phyloP scores from a whole-genome alignment of 2,329 filamentous ascomycete genomes.

The Penicillium verrucosum region DNA sequence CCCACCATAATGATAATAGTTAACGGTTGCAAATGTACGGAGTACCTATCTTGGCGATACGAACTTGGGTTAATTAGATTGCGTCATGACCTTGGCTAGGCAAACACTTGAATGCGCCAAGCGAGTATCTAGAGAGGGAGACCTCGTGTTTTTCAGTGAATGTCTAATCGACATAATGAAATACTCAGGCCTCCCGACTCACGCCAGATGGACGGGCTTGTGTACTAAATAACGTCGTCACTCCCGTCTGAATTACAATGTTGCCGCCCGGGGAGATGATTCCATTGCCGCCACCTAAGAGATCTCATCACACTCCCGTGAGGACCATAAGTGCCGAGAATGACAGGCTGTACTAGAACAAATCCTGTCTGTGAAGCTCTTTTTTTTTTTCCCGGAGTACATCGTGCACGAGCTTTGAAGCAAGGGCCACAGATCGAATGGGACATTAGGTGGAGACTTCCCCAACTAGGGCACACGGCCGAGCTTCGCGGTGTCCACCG shows the following conservation, averaged over 20 bases:
- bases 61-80: not conserved
- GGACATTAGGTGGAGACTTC: constrained; percentile 13
- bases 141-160: not conserved
- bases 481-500: constrained; percentile 4
- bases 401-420: not conserved
- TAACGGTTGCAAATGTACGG: not conserved
- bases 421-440: constrained; percentile 5
- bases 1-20: not conserved
- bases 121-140: not conserved
- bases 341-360: not conserved
- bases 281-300: not conserved
- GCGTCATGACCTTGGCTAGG: not conserved
- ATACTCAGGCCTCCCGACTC: not conserved
- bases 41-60: not conserved
- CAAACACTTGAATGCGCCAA: not conserved
- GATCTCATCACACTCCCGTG: constrained; percentile 4
- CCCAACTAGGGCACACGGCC: constrained; percentile 17
- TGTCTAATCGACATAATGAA: not conserved
- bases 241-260: constrained; percentile 1
- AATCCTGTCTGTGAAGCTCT: not conserved
- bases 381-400: not conserved
- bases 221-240: not conserved
- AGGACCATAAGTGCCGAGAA: not conserved
- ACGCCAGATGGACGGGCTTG: not conserved
- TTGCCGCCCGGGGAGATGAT: constrained; percentile 6